Evolutionary conservation across 768 basidiomycete genomes (phyloP).

Genomic region (Suillus spraguei): DNA sequence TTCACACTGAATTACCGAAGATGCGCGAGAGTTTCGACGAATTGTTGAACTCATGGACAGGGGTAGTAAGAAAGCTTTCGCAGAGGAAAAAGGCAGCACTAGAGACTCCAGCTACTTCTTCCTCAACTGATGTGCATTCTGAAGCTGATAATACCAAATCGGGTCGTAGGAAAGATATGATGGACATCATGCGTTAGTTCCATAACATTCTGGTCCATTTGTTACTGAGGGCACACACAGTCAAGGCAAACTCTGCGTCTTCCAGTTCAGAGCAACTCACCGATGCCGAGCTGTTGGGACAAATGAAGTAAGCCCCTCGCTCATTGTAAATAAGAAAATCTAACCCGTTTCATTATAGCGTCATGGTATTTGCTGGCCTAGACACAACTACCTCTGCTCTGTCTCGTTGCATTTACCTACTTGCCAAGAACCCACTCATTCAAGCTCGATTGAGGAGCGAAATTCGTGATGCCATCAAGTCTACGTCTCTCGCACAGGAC

Average conservation of each 20-base stretch:
- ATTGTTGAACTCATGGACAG: slow-evolving; percentile 23
- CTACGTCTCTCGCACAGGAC: slow-evolving; percentile 14
- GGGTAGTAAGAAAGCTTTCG: slow-evolving; percentile 18
- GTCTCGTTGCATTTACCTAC: slow-evolving; percentile 15
- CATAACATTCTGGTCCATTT: not conserved
- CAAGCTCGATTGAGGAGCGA: slow-evolving; percentile 10
- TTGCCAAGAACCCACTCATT: slow-evolving; percentile 18
- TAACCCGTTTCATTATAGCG: slow-evolving; percentile 13
- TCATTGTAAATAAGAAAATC: not conserved
- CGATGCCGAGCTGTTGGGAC: slow-evolving; percentile 29
- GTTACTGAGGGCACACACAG: slow-evolving; percentile 15
- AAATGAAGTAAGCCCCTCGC: slow-evolving; percentile 25
- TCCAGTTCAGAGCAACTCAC: slow-evolving; percentile 23
- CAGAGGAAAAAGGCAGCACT: slow-evolving; percentile 23
- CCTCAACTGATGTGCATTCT: not conserved
- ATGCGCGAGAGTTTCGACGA: not conserved
- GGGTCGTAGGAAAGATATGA: slow-evolving; percentile 25
- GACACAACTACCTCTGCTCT: slow-evolving; percentile 23
- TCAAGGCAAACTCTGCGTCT: slow-evolving; percentile 24
- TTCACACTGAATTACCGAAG: not conserved
- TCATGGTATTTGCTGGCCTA: slow-evolving; percentile 25
- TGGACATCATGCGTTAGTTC: slow-evolving; percentile 31
- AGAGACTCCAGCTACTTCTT: not conserved
- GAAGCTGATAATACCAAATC: slow-evolving; percentile 14
- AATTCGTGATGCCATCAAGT: slow-evolving; percentile 14